Evolutionary conservation across 371 early-diverging fungal genomes (phyloP).

Genomic region (Phascolomyces articulosus): DNA sequence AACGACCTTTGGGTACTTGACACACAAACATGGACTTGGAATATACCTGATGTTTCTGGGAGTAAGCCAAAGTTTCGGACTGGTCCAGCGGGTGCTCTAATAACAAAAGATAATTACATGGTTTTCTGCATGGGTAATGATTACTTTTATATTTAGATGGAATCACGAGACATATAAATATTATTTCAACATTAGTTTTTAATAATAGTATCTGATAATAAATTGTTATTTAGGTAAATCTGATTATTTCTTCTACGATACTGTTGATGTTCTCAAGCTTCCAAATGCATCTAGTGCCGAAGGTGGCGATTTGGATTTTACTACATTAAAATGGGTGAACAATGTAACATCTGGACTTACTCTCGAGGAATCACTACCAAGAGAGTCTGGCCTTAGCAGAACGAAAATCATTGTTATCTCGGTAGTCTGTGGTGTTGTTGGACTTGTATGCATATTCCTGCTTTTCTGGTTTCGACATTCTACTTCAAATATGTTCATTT

Average conservation of each 20-base stretch:
- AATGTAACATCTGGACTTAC: slow-evolving; percentile 9
- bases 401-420: slow-evolving; percentile 24
- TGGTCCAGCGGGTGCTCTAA: too few species aligned
- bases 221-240: neutral
- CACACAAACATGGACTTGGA: neutral
- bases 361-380: neutral
- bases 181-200: too few species aligned
- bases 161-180: too few species aligned
- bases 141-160: too few species aligned
- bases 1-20: neutral
- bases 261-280: slow-evolving; percentile 23
- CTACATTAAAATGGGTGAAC: slow-evolving; percentile 4
- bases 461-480: too few species aligned
- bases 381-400: slow-evolving; percentile 5
- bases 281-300: neutral
- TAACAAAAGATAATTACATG: too few species aligned
- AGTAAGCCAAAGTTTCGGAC: too few species aligned
- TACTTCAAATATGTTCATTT: too few species aligned
- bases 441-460: too few species aligned
- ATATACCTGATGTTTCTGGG: neutral
- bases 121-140: too few species aligned
- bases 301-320: neutral
- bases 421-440: slow-evolving; percentile 12
- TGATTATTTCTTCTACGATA: neutral
- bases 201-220: too few species aligned